A percentile compares a stretch with the other conserved stretches of the same genome.
Conservation (phyloP, 139 green algal species). For the Gonium pectorale region DNA sequence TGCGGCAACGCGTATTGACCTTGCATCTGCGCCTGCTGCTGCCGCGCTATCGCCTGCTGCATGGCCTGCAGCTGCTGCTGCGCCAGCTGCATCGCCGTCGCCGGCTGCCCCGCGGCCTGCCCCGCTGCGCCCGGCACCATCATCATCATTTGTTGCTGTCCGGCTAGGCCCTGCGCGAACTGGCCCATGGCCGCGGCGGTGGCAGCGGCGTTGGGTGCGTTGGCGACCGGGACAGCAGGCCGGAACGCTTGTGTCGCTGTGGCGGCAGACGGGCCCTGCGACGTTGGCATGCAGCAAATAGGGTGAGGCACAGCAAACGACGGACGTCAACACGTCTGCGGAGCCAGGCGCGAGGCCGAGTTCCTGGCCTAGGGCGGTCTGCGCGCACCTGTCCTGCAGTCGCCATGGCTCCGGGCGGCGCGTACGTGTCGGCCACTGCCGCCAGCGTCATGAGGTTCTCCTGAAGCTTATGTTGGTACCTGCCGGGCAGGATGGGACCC, state of each 20-base stretch:
- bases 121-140: background rate
- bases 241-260: no score
- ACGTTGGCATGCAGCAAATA: no score
- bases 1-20: background rate
- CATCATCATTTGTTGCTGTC: conserved; percentile 9
- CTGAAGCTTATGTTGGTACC: conserved; percentile 58
- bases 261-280: no score
- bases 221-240: no score
- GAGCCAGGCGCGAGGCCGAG: no score
- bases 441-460: conserved; percentile 58
- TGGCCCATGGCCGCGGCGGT: background rate
- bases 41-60: conserved; percentile 7
- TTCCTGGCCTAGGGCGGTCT: no score
- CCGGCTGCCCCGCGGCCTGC: background rate
- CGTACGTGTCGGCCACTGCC: conserved; percentile 47
- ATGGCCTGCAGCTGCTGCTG: conserved; percentile 30
- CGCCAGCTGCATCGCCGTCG: background rate
- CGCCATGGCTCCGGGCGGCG: no score
- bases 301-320: no score
- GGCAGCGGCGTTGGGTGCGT: background rate
- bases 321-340: no score
- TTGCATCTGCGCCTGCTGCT: conserved; percentile 6
- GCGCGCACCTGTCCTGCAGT: no score
- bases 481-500: no score
- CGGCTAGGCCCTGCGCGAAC: no score